phyloP scores from a whole-genome alignment of 1,284 basidiomycete genomes.

The Caloboletus inedulis region DNA sequence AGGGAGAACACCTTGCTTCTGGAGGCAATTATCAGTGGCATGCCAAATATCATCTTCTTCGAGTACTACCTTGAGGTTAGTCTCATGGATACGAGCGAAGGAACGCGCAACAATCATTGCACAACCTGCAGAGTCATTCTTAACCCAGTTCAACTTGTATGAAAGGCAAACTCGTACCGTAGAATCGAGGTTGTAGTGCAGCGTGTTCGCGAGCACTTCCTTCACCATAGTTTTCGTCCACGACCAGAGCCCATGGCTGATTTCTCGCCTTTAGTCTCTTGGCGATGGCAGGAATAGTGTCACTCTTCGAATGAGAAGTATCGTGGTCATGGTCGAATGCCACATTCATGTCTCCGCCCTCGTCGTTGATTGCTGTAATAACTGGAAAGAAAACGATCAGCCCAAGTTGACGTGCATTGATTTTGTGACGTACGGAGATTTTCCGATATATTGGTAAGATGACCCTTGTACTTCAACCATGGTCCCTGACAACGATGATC shows the following conservation, averaged over 20 bases:
- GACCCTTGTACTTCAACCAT: conserved; percentile 98
- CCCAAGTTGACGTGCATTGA: conserved; percentile 21
- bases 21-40: conserved; percentile 10
- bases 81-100: conserved; percentile 98
- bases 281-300: conserved; percentile 87
- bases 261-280: conserved; percentile 80
- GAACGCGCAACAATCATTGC: conserved; percentile 84
- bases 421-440: conserved; percentile 71
- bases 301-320: conserved; percentile 48
- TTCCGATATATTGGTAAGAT: conserved; percentile 94
- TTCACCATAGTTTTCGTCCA: conserved; percentile 97
- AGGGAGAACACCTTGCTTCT: conserved; percentile 95
- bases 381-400: conserved; percentile 46
- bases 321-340: conserved; percentile 72
- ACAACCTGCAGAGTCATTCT: conserved; percentile 51
- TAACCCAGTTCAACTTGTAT: not conserved
- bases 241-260: conserved; percentile 92
- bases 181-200: conserved; percentile 94
- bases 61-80: conserved; percentile 80
- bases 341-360: conserved; percentile 86
- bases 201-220: conserved; percentile 98
- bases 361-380: conserved; percentile 87
- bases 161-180: conserved; percentile 50
- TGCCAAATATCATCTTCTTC: not conserved
- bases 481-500: conserved; percentile 61